Evolutionary conservation across 331 rosid genomes (phyloP).

Genomic region (Erythrophleum ivorense): DNA sequence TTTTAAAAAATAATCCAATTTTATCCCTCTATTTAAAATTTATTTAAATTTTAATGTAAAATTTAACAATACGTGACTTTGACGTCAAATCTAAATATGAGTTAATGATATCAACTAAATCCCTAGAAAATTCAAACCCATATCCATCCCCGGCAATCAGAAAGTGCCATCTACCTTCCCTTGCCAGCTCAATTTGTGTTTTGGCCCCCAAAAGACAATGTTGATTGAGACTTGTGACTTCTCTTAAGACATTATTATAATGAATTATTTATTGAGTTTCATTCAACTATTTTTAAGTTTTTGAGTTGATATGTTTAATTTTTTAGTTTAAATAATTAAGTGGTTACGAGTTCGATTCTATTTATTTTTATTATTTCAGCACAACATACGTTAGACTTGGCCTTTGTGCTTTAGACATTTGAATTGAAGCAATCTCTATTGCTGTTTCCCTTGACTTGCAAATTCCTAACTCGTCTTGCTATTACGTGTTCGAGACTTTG

Average conservation of each 20-base stretch:
- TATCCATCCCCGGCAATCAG: background rate
- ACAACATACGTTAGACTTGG: background rate
- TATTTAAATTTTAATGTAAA: no score
- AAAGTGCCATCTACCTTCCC: background rate
- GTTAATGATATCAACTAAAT: no score
- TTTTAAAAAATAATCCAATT: no score
- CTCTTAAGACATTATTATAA: background rate
- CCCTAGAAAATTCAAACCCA: background rate
- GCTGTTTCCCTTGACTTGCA: no score
- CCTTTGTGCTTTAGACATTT: background rate
- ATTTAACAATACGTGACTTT: no score
- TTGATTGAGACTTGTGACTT: background rate
- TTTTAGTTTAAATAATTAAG: background rate
- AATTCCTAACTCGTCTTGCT: background rate
- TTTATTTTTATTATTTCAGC: background rate
- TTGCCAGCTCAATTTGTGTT: background rate
- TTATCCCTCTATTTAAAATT: no score
- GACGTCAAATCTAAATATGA: no score
- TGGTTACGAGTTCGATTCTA: no score
- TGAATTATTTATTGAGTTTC: background rate
- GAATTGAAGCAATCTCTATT: background rate
- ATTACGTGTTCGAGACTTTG: constrained; percentile 1
- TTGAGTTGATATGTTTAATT: background rate
- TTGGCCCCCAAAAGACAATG: background rate
- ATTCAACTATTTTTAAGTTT: background rate